phyloP scores from a whole-genome alignment of 2,329 filamentous ascomycete genomes.

The Metarhizium album region DNA sequence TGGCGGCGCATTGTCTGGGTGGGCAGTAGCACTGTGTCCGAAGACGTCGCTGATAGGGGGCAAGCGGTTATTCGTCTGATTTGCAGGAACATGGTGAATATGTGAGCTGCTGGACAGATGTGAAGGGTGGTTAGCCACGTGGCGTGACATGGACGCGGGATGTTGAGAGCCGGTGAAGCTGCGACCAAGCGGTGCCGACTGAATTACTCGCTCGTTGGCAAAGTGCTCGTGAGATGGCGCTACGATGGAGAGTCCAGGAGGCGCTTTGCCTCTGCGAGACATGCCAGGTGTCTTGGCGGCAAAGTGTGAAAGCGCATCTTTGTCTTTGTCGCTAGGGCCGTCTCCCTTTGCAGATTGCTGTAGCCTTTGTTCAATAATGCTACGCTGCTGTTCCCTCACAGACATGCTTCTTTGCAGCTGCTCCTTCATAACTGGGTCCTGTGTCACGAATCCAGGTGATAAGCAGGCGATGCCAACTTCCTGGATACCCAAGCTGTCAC shows the following conservation, averaged over 20 bases:
- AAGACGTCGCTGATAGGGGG: conserved; percentile 95
- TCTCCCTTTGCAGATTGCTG: conserved; percentile 76
- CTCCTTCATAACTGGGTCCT: conserved; percentile 93
- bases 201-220: conserved; percentile 87
- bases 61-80: conserved; percentile 81
- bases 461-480: conserved; percentile 90
- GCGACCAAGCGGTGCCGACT: conserved; percentile 89
- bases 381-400: conserved; percentile 85
- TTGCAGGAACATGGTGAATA: conserved; percentile 81
- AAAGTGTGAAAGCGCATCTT: conserved; percentile 35
- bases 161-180: conserved; percentile 89
- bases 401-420: conserved; percentile 90
- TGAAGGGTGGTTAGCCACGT: conserved; percentile 71
- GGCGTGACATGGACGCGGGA: conserved; percentile 63
- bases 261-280: conserved; percentile 65
- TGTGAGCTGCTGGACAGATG: conserved; percentile 76
- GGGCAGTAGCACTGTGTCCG: conserved; percentile 60
- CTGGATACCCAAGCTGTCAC: conserved; percentile 73
- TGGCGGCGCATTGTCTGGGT: conserved; percentile 41
- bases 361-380: conserved; percentile 84
- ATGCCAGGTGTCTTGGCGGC: conserved; percentile 63
- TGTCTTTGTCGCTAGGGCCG: conserved; percentile 47
- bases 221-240: conserved; percentile 87
- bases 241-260: conserved; percentile 87
- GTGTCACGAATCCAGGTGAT: conserved; percentile 90